Evolutionary conservation across 768 basidiomycete species (phyloP), one percentile per base, ranked within the genome.

Genomic region (Botryobasidium botryosum): DNA sequence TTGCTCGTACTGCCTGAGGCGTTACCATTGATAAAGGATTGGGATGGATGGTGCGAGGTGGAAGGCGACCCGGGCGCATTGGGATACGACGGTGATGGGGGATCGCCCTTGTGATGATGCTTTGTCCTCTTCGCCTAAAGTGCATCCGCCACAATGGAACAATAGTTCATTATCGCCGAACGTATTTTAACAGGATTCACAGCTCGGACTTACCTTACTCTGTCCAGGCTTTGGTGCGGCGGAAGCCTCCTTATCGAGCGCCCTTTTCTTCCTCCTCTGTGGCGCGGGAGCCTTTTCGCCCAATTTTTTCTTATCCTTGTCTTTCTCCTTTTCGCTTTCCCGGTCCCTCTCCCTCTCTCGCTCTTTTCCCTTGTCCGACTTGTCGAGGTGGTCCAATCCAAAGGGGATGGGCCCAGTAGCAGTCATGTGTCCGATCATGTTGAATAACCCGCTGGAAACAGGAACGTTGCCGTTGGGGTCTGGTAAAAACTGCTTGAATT

Each of bases 211-310:
- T n/a, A n/a, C n/a, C n/a, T n/a, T n/a, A n/a, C n/a, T n/a, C n/a
- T n/a, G n/a, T n/a, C 68, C 55, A 20, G 68, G 60, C 31, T 75
- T 72, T 5, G 68, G 68, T 4, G 76, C 75, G 12, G 40, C 48
- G 0, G 75, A 76, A 0, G 69, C 56, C 33, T 87, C 83, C 53
- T 81, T 83, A 53, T 84, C 82, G 3, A 63, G 58, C 2, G 57
- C 65, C 32, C 75, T 71, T 52, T 76, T 82, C 59, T 71, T 74
- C 47, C 78, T 69, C 54, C 75, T 77, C 26, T 54, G 57, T 2
- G 65, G 56, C 7, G 65, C 60, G 7, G 62, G 50, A 51, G 75
- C 75, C 52, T 71, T 74, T 5, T 43, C 45, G 6, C n/a, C n/a
- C n/a, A n/a, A n/a, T n/a, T n/a, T 39, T 12, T 12, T 21, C 37